Evolutionary conservation across 805 yeast genomes (phyloP).

Genomic region (Ogataea pignaliae): DNA sequence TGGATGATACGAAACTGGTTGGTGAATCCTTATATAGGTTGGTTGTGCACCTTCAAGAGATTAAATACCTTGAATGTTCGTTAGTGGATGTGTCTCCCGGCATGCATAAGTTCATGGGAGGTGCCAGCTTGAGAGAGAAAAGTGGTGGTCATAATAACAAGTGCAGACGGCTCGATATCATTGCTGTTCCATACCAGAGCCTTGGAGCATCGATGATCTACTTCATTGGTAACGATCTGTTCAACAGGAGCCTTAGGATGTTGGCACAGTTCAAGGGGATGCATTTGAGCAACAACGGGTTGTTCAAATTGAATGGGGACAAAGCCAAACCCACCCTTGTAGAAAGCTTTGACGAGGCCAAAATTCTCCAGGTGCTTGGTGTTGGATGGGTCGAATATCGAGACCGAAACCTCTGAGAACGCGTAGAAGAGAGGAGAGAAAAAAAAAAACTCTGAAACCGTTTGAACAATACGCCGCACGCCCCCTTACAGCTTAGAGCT

Average conservation of each 20-base stretch:
- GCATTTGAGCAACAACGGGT: constrained; percentile 40
- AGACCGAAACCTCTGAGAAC: constrained; percentile 17
- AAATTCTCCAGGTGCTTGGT: constrained; percentile 42
- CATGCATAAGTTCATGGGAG: constrained; percentile 33
- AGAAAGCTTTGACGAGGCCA: constrained; percentile 40
- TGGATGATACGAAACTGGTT: constrained; percentile 13
- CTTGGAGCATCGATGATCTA: constrained; percentile 47
- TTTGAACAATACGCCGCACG: background rate
- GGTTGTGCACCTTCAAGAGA: constrained; percentile 10
- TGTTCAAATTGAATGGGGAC: constrained; percentile 30
- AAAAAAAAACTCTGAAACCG: too few relatives aligned
- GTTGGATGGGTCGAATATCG: constrained; percentile 27
- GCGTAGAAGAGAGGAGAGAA: background rate
- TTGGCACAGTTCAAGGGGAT: constrained; percentile 37
- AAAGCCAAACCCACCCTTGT: constrained; percentile 20
- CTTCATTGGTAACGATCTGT: constrained; percentile 50
- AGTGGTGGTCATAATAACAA: constrained; percentile 9
- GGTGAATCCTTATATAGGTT: constrained; percentile 11
- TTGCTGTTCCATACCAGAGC: constrained; percentile 41
- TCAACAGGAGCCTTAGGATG: constrained; percentile 43
- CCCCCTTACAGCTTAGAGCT: too few relatives aligned
- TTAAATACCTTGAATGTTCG: constrained; percentile 21
- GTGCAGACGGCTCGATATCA: constrained; percentile 52
- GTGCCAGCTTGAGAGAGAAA: constrained; percentile 24
- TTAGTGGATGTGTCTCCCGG: constrained; percentile 12